Evolutionary conservation across 352 stramenopile genomes (phyloP), one percentile per base, ranked within the genome.

Genomic region (Phytophthora lateralis): DNA sequence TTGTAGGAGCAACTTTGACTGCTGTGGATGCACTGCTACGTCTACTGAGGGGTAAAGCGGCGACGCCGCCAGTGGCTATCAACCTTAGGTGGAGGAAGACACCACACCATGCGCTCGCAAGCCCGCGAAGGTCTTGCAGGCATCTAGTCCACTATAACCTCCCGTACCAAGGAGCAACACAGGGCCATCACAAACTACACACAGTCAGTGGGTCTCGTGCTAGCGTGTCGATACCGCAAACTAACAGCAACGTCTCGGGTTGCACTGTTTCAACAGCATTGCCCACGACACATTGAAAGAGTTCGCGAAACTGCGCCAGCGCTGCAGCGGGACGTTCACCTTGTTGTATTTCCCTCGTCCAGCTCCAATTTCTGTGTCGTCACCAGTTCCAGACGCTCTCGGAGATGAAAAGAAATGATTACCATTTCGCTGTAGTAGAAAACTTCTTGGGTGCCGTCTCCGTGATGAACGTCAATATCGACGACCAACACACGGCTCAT

Each of bases 81-180:
- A 99, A 99, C 76, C 99, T 96, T 95, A n/a, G 89, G 85, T 9
- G 97, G 97, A n/a, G 97, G 97, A 15, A 71, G 99, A 29, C 97
- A 99, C 69, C 97, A 99, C 73, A 96, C 97, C 6, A 99, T 99
- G 75, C 99, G 99, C 69, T 78, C 76, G 3, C 95, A 98, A n/a
- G n/a, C n/a, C n/a, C n/a, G n/a, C n/a, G n/a, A 84, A 81, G 21
- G 69, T 73, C 26, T 83, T 69, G 45, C 71, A 76, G 3, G 78
- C 80, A 44, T 91, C 77, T 7, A 73, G 66, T n/a, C 77, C 82
- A 53, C 78, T 80, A 58, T 95, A 91, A 1, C 81, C 85, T 14
- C 81, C 85, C 2, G 72, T 81, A 18, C 85, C 85, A 11, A 93
- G 61, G 6, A 91, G 27, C 18, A 95, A 29, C 8, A 91, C 45